These are phyloP conservation scores for Verticillium isaacii DNA, from an alignment of 2,329 filamentous ascomycete species.

Conservation along the genomic window DNA sequence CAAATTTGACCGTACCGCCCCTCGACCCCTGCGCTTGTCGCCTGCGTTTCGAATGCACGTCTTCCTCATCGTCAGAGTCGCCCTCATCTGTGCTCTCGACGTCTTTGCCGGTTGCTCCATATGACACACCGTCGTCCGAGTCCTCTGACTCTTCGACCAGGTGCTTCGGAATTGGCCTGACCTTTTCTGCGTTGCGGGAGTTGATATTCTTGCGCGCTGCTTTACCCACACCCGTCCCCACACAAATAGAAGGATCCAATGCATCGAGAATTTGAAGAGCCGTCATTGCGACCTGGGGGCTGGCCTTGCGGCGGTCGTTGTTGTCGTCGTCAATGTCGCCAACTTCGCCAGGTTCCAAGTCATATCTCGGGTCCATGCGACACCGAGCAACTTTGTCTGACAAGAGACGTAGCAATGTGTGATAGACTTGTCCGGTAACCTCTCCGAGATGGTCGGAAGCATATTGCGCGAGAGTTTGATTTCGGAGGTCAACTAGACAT, in stretches of 20 bases:
- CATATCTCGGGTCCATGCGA: conserved; percentile 50
- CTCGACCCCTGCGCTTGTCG: conserved; percentile 19
- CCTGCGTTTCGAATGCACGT: background rate
- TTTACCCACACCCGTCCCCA: conserved; percentile 54
- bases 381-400: conserved; percentile 67
- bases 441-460: conserved; percentile 67
- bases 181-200: conserved; percentile 41
- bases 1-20: conserved; percentile 45
- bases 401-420: conserved; percentile 63
- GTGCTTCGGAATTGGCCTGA: conserved; percentile 28
- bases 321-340: conserved; percentile 30
- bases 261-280: conserved; percentile 53
- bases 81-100: conserved; percentile 31
- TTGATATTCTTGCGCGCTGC: conserved; percentile 41
- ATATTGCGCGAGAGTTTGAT: conserved; percentile 68
- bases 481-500: conserved; percentile 76
- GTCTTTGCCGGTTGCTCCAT: conserved; percentile 19
- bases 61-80: conserved; percentile 23
- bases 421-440: conserved; percentile 74
- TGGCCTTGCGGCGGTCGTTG: conserved; percentile 15
- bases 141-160: conserved; percentile 26
- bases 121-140: conserved; percentile 21
- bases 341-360: conserved; percentile 20
- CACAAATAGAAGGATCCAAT: conserved; percentile 46
- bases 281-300: conserved; percentile 34